Conservation (phyloP, 495 filamentous ascomycete species). For the Xylaria cubensis region DNA sequence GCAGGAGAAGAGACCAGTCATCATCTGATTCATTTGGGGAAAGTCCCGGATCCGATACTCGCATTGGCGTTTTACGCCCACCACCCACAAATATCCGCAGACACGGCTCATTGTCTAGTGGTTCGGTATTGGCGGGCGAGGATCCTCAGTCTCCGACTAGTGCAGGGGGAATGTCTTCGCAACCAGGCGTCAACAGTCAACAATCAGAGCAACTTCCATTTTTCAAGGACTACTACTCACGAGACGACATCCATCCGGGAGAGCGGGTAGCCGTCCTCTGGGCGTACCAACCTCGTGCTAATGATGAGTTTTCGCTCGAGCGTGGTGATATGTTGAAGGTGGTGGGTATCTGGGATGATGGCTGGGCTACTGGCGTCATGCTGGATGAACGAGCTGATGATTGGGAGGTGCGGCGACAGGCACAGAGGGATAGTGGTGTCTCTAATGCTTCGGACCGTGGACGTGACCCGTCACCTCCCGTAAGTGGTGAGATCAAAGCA, state of each 20-base stretch:
- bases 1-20: slow-evolving; percentile 68
- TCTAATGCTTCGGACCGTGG: slow-evolving; percentile 76
- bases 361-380: slow-evolving; percentile 94
- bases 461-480: slow-evolving; percentile 67
- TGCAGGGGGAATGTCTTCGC: slow-evolving; percentile 79
- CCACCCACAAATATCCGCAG: slow-evolving; percentile 67
- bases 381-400: slow-evolving; percentile 86
- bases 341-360: slow-evolving; percentile 99
- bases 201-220: slow-evolving; percentile 93
- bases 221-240: slow-evolving; percentile 99
- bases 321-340: slow-evolving; percentile 98
- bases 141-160: slow-evolving; percentile 80
- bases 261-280: slow-evolving; percentile 91
- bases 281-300: slow-evolving; percentile 94
- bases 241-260: slow-evolving; percentile 91
- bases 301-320: slow-evolving; percentile 92
- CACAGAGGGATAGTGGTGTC: slow-evolving; percentile 90
- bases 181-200: slow-evolving; percentile 80
- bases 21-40: slow-evolving; percentile 81
- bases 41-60: slow-evolving; percentile 77
- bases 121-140: slow-evolving; percentile 72
- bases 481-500: slow-evolving; percentile 90
- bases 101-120: slow-evolving; percentile 88
- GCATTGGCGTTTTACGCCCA: slow-evolving; percentile 61
- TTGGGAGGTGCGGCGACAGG: slow-evolving; percentile 76